A percentile compares a stretch with the other conserved stretches of the same genome.
phyloP scores from a whole-genome alignment of 2,329 filamentous ascomycete species.

The Claviceps cyperi region DNA sequence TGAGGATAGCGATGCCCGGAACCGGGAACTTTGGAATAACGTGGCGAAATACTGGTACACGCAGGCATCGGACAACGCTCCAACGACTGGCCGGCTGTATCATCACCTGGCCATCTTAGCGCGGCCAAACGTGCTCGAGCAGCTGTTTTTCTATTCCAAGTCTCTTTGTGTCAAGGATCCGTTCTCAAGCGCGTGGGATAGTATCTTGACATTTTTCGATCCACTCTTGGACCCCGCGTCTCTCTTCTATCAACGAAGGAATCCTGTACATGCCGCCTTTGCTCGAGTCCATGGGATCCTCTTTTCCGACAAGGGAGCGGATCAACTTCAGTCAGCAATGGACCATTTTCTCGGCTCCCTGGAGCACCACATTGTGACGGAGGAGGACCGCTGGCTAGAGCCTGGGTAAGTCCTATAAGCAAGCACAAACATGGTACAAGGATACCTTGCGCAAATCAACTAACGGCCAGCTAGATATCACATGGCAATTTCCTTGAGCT shows the following conservation, averaged over 20 bases:
- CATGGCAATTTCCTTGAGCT: conserved; percentile 18
- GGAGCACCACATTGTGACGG: conserved; percentile 39
- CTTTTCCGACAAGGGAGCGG: conserved; percentile 36
- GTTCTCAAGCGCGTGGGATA: conserved; percentile 54
- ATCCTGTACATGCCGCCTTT: conserved; percentile 39
- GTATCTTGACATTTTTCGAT: conserved; percentile 54
- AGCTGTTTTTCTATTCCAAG: conserved; percentile 60
- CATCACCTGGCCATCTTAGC: conserved; percentile 78
- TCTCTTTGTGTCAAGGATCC: conserved; percentile 53
- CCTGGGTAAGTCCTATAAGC: conserved; percentile 19
- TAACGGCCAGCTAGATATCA: conserved; percentile 14
- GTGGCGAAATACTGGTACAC: conserved; percentile 77
- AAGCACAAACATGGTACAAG: too few relatives aligned
- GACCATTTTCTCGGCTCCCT: conserved; percentile 38
- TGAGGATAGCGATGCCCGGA: conserved; percentile 62
- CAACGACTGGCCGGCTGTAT: conserved; percentile 64
- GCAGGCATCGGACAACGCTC: conserved; percentile 63
- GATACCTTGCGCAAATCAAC: too few relatives aligned
- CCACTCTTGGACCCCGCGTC: conserved; percentile 29
- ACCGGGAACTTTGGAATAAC: conserved; percentile 67
- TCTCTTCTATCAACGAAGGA: conserved; percentile 17
- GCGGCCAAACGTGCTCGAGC: conserved; percentile 51
- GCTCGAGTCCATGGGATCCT: conserved; percentile 51
- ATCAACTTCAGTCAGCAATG: conserved; percentile 30
- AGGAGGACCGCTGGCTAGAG: conserved; percentile 36